Evolutionary conservation across 495 filamentous ascomycete species (phyloP).

Genomic region (Aspergillus bridgeri): DNA sequence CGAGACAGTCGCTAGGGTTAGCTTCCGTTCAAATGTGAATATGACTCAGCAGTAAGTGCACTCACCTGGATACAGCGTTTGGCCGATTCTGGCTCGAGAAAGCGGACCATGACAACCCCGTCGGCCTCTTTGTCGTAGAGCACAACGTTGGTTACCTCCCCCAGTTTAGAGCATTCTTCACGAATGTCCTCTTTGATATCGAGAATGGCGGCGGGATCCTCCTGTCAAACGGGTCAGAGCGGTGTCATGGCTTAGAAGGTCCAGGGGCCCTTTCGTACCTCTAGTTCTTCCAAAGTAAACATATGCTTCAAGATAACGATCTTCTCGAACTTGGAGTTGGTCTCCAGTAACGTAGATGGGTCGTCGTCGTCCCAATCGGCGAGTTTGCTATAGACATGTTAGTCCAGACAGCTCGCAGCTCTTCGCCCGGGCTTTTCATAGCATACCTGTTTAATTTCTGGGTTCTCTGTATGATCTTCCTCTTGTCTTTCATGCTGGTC

Average conservation of each 20-base stretch:
- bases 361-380: constrained; percentile 94
- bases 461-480: constrained; percentile 84
- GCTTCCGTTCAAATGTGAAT: background rate
- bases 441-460: constrained; percentile 72
- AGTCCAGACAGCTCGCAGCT: background rate
- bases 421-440: background rate
- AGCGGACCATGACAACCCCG: constrained; percentile 81
- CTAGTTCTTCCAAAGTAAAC: constrained; percentile 85
- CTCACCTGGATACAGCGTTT: constrained; percentile 64
- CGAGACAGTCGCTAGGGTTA: background rate
- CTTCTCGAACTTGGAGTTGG: constrained; percentile 65
- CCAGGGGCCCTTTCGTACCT: constrained; percentile 36
- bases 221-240: constrained; percentile 38
- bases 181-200: constrained; percentile 95
- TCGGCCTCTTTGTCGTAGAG: constrained; percentile 87
- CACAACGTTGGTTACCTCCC: constrained; percentile 84
- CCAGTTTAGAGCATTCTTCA: constrained; percentile 83
- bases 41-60: constrained; percentile 1
- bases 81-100: constrained; percentile 65
- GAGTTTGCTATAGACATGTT: constrained; percentile 57
- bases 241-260: background rate
- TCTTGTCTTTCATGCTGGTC: constrained; percentile 58
- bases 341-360: constrained; percentile 52
- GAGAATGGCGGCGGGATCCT: constrained; percentile 76
- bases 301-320: constrained; percentile 88